These are phyloP conservation scores for Penicillium flavigenum DNA, from an alignment of 495 filamentous ascomycete species.

Conservation along the genomic window DNA sequence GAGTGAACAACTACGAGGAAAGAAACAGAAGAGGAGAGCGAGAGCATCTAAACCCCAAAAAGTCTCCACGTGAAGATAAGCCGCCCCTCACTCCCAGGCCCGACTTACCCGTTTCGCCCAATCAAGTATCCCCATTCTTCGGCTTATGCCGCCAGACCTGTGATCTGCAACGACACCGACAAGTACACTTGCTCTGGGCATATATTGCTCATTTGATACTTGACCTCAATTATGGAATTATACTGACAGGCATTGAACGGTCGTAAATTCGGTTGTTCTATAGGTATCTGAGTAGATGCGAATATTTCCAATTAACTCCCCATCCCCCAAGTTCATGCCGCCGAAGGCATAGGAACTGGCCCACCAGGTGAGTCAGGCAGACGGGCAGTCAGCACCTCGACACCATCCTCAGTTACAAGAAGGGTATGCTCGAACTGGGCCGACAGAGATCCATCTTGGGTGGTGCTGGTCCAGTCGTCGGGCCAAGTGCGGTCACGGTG, in stretches of 20 bases:
- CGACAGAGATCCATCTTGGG: conserved; percentile 75
- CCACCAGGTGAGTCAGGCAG: conserved; percentile 81
- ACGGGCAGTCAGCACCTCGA: conserved; percentile 89
- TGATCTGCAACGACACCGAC: not conserved
- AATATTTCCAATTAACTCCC: conserved; percentile 19
- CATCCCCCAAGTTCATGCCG: conserved; percentile 5
- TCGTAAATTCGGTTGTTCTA: conserved; percentile 20
- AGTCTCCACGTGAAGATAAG: conserved; percentile 25
- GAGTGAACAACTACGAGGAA: not conserved
- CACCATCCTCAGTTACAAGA: conserved; percentile 88
- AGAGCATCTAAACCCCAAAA: not conserved
- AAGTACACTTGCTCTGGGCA: not conserved
- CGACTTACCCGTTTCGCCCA: conserved; percentile 10
- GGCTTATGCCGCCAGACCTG: not conserved
- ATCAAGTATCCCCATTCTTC: not conserved
- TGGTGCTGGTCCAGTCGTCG: conserved; percentile 87
- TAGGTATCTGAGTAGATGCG: conserved; percentile 24
- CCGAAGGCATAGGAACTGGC: conserved; percentile 63
- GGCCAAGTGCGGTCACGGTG: conserved; percentile 84
- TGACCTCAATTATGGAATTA: not conserved
- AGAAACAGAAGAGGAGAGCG: not conserved
- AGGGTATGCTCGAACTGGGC: conserved; percentile 96
- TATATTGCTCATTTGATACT: not conserved
- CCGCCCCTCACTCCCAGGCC: conserved; percentile 6
- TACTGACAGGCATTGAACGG: conserved; percentile 14